These are phyloP conservation scores for Penicillium egyptiacum DNA, from an alignment of 495 filamentous ascomycete genomes.

Conservation along the genomic window DNA sequence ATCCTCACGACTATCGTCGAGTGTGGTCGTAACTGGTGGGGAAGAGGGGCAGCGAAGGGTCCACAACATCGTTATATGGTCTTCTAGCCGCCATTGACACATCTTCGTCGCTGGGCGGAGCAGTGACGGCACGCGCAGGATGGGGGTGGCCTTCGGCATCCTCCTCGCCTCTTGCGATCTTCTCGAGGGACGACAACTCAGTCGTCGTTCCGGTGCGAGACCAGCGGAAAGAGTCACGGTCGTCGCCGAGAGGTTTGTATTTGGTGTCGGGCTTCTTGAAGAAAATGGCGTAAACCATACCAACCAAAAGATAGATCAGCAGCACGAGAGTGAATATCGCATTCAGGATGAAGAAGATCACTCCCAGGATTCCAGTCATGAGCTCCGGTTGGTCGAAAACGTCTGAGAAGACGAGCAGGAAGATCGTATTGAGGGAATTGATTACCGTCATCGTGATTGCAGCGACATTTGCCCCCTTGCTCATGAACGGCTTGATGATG, in stretches of 20 bases:
- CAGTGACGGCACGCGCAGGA: conserved; percentile 70
- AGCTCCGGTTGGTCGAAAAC: conserved; percentile 80
- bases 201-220: conserved; percentile 76
- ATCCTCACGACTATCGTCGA: conserved; percentile 1
- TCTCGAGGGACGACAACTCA: conserved; percentile 88
- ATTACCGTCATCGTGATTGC: conserved; percentile 85
- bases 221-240: conserved; percentile 95
- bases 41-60: conserved; percentile 60
- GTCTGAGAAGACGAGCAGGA: conserved; percentile 75
- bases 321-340: conserved; percentile 85
- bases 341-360: conserved; percentile 90
- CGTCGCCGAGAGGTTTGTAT: conserved; percentile 92
- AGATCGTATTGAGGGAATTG: conserved; percentile 88
- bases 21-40: conserved; percentile 30
- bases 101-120: conserved; percentile 53
- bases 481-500: conserved; percentile 91
- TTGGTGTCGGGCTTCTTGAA: conserved; percentile 92
- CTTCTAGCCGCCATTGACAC: conserved; percentile 32
- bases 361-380: conserved; percentile 87
- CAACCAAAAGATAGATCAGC: conserved; percentile 81
- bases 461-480: conserved; percentile 95
- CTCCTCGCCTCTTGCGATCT: conserved; percentile 79
- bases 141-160: conserved; percentile 61
- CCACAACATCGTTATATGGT: conserved; percentile 36
- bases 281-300: conserved; percentile 75